Evolutionary conservation across 768 basidiomycete genomes (phyloP).

Genomic region (Calocybe gangraenosa): DNA sequence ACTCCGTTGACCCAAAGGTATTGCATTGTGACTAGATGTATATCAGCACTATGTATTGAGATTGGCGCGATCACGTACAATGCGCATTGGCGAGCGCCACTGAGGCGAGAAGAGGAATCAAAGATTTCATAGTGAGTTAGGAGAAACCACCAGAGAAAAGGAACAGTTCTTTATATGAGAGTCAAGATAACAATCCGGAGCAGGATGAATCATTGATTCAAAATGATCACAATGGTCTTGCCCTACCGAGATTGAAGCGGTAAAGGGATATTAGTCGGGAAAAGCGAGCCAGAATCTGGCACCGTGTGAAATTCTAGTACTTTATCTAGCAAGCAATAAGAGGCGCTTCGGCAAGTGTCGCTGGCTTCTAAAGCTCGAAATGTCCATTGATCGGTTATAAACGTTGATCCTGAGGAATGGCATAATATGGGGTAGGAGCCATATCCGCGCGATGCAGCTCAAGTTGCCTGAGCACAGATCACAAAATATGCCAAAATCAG

Average conservation of each 20-base stretch:
- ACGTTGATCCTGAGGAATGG: no score
- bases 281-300: background rate
- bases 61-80: constrained; percentile 21
- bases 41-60: background rate
- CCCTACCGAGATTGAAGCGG: constrained; percentile 6
- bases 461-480: no score
- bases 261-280: constrained; percentile 10
- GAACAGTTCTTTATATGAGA: background rate
- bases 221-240: background rate
- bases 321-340: no score
- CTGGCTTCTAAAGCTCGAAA: no score
- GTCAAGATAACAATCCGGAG: background rate
- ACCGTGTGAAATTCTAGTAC: no score
- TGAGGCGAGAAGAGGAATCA: constrained; percentile 28
- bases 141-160: background rate
- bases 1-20: constrained; percentile 46
- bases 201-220: background rate
- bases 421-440: no score
- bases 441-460: no score
- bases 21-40: constrained; percentile 38
- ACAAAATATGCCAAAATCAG: no score
- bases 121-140: constrained; percentile 28
- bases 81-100: constrained; percentile 37
- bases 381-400: no score
- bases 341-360: no score